phyloP scores from a whole-genome alignment of 257 asterid species.

The Primulina huaijiensis region DNA sequence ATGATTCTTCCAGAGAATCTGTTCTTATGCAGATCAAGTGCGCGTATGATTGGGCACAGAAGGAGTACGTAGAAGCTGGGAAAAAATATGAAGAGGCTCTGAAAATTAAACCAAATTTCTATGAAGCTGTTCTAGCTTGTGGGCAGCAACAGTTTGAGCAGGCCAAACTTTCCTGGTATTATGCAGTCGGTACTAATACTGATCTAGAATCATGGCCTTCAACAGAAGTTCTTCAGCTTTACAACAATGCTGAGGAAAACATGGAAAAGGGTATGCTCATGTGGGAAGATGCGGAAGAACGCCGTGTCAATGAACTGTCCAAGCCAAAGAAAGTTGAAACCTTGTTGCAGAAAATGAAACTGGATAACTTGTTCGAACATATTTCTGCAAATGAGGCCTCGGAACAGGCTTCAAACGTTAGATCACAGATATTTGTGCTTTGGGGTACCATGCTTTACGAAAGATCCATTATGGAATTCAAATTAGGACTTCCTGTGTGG shows the following conservation, averaged over 20 bases:
- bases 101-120: conserved; percentile 54
- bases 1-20: conserved; percentile 55
- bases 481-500: conserved; percentile 76
- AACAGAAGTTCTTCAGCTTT: conserved; percentile 56
- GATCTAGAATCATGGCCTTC: conserved; percentile 68
- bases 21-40: conserved; percentile 41
- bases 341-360: conserved; percentile 46
- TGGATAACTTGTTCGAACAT: conserved; percentile 39
- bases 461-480: conserved; percentile 82
- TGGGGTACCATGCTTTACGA: conserved; percentile 91
- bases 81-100: conserved; percentile 70
- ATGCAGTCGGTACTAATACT: conserved; percentile 45
- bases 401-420: conserved; percentile 56
- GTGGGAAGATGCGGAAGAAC: conserved; percentile 67
- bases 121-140: conserved; percentile 69
- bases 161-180: conserved; percentile 84
- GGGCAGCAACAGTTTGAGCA: conserved; percentile 80
- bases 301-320: conserved; percentile 35
- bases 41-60: conserved; percentile 69
- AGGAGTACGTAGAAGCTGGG: conserved; percentile 59
- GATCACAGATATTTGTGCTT: conserved; percentile 62
- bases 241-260: conserved; percentile 72
- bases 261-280: conserved; percentile 76
- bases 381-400: conserved; percentile 60
- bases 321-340: conserved; percentile 32